Evolutionary conservation across 176 grass and related monocot genomes (phyloP).

Genomic region (Hsuehochloa calcarea): DNA sequence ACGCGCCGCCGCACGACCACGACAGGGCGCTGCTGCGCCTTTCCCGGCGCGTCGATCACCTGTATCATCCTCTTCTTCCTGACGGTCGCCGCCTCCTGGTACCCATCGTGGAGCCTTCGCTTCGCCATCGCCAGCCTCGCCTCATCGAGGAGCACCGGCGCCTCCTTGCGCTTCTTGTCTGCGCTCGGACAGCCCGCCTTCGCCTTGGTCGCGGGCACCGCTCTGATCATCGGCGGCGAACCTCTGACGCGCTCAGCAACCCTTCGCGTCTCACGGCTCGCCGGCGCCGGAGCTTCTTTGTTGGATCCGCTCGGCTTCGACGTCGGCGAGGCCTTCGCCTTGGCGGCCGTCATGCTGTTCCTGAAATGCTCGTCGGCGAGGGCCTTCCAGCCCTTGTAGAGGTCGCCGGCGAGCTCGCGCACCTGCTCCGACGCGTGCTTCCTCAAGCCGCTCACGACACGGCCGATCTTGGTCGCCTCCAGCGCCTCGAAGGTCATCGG

Average conservation of each 20-base stretch:
- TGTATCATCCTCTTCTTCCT: not conserved
- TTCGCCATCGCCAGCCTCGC: not conserved
- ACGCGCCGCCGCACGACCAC: not conserved
- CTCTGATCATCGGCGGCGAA: not conserved
- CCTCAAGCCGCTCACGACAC: not conserved
- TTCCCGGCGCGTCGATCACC: not conserved
- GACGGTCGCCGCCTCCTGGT: not conserved
- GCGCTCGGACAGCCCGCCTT: not conserved
- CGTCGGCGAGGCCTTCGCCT: not conserved
- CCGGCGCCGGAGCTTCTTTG: not conserved
- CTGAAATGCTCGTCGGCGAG: not conserved
- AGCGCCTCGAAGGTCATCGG: conserved; percentile 22
- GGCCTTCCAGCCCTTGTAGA: not conserved
- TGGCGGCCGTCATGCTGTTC: not conserved
- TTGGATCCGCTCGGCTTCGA: not conserved
- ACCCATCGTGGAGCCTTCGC: not conserved
- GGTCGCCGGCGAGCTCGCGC: not conserved
- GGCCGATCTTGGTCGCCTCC: conserved; percentile 17
- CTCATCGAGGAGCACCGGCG: not conserved
- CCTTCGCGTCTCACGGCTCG: not conserved
- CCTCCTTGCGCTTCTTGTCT: conserved; percentile 11
- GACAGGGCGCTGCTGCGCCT: not conserved
- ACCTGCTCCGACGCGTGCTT: conserved; percentile 8
- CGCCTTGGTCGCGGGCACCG: not conserved
- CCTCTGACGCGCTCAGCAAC: not conserved